Conservation (phyloP, 2,329 filamentous ascomycete species). For the Alternaria sp. region DNA sequence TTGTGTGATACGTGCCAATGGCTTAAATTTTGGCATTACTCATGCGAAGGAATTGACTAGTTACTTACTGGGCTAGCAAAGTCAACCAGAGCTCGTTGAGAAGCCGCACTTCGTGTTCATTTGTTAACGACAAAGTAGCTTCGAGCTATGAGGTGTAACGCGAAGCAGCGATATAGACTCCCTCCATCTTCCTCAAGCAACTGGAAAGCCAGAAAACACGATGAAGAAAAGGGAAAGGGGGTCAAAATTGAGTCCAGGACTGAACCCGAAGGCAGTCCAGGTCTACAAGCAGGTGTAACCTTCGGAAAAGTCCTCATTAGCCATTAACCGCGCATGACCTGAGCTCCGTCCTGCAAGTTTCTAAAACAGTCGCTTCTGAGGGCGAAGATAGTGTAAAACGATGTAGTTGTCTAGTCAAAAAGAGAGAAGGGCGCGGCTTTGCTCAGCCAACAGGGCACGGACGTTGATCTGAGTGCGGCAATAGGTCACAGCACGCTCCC, state of each 20-base stretch:
- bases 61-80: not conserved
- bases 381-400: not conserved
- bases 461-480: constrained; percentile 2
- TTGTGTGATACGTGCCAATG: not conserved
- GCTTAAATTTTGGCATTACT: not conserved
- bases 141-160: too few relatives aligned
- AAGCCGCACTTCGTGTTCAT: not conserved
- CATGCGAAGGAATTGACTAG: too few relatives aligned
- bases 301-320: constrained; percentile 2
- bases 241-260: not conserved
- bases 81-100: not conserved
- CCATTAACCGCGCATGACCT: not conserved
- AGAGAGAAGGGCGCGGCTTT: not conserved
- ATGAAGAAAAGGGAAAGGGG: not conserved
- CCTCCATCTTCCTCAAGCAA: not conserved
- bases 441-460: not conserved
- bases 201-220: constrained; percentile 1
- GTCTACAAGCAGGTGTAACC: not conserved
- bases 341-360: not conserved
- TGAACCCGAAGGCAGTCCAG: constrained; percentile 1
- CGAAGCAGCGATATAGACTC: not conserved
- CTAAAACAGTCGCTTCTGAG: not conserved
- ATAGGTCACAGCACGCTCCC: not conserved
- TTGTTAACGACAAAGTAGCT: not conserved
- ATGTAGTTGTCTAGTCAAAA: not conserved